Evolutionary conservation across 108 stramenopile genomes (phyloP), one percentile per base, ranked within the genome.

Genomic region (Mediolabrus comicus): DNA sequence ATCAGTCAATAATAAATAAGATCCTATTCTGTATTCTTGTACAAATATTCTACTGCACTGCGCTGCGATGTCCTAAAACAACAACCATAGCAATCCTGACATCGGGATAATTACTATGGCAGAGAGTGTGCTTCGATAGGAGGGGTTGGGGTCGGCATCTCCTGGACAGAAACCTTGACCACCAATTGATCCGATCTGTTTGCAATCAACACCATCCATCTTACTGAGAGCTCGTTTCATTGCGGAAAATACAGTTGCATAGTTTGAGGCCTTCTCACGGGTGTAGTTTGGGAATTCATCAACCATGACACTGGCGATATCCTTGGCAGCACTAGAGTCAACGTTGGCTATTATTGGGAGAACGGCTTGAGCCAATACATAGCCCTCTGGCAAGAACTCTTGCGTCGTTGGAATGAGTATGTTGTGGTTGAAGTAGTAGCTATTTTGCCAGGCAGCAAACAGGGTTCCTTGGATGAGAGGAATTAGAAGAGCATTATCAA

Each of bases 381-480:
- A 87, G 0, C 72, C 86, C 32, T 86, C 63, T 12, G 80, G 82
- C 4, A 86, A 79, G 33, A 64, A 41, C 39, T 75, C 34, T 55
- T 32, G 14, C 16, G 39, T 49, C 49, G 56, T 28, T 41, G 43
- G 22, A 26, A 32, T 59, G 33, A 59, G 26, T 43, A 31, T 59
- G 0, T 38, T 67, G 22, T 25, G 54, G 57, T 68, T 63, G 59
- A 69, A 46, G 16, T 72, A 46, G 7, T 46, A 46, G 22, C 43
- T 68, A 53, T 80, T 83, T 26, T 60, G 54, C 32, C 77, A 14
- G 24, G 80, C 71, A 46, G 61, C 62, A 26, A 64, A 73, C 16
- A 94, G 71, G 24, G 84, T 71, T 22, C 83, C 86, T 78, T 94
- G 90, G 53, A 94, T 89, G 16, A 91, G 39, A 7, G 88, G 88